Percentiles rank a stretch among this genome's conserved stretches.
Evolutionary conservation across 2,329 filamentous ascomycete genomes (phyloP).

Genomic region (Canariomyces notabilis): DNA sequence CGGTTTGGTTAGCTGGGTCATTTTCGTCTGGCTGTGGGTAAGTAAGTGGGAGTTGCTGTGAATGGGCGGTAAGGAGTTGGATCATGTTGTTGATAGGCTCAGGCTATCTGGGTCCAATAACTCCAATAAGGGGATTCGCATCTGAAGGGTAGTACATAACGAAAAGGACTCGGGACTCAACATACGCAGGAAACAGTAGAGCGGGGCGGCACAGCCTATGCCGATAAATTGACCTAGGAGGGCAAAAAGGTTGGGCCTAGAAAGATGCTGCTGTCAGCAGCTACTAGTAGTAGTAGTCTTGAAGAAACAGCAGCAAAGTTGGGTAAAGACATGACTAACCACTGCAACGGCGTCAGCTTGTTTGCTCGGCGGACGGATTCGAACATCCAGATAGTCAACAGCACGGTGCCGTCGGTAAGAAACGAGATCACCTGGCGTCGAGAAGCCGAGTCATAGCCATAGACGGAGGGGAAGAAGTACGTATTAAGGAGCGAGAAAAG

Average conservation of each 20-base stretch:
- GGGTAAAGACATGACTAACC: constrained; percentile 10
- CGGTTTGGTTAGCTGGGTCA: neutral
- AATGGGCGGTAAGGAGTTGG: too few relatives aligned
- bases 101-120: too few relatives aligned
- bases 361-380: constrained; percentile 18
- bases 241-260: constrained; percentile 15
- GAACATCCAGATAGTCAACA: constrained; percentile 17
- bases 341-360: constrained; percentile 12
- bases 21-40: neutral
- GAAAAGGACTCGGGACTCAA: neutral
- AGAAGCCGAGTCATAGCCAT: constrained; percentile 2
- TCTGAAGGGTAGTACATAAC: too few relatives aligned
- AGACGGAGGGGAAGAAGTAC: constrained; percentile 19
- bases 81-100: too few relatives aligned
- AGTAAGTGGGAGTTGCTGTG: neutral
- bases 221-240: constrained; percentile 16
- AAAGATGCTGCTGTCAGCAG: neutral
- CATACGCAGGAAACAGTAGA: constrained; percentile 16
- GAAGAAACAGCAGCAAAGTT: neutral
- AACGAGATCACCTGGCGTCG: constrained; percentile 15
- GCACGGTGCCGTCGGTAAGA: constrained; percentile 13
- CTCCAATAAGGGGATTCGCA: neutral
- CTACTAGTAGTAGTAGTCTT: neutral
- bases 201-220: constrained; percentile 11
- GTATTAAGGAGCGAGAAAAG: constrained; percentile 11